These are phyloP conservation scores for Postia placenta DNA, from an alignment of 768 basidiomycete species.

Conservation along the genomic window DNA sequence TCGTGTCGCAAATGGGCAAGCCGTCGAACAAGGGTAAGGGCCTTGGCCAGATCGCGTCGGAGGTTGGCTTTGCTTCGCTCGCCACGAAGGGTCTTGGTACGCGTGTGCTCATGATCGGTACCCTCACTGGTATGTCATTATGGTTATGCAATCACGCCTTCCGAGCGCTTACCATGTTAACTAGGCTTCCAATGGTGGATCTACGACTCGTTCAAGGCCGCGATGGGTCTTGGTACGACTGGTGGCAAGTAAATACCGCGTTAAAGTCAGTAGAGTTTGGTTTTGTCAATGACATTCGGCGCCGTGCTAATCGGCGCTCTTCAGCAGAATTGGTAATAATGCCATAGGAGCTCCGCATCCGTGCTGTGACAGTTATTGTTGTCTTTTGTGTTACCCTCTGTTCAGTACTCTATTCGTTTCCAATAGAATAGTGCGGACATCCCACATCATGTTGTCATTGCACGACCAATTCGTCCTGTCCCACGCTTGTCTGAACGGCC, in stretches of 20 bases:
- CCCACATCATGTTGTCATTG: too few species aligned
- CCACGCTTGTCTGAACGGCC: too few species aligned
- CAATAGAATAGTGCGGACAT: slow-evolving; percentile 16
- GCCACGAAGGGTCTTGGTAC: slow-evolving; percentile 86
- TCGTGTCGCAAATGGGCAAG: slow-evolving; percentile 94
- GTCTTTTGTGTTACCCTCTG: slow-evolving; percentile 9
- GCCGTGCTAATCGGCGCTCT: neutral
- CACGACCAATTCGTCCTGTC: too few species aligned
- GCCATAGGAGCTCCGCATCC: slow-evolving; percentile 2
- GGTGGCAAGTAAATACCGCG: slow-evolving; percentile 72
- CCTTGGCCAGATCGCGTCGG: slow-evolving; percentile 60
- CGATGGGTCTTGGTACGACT: slow-evolving; percentile 83
- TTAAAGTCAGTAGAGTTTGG: neutral
- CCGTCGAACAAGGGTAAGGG: slow-evolving; percentile 77
- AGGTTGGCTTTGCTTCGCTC: slow-evolving; percentile 59
- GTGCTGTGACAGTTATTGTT: slow-evolving; percentile 5
- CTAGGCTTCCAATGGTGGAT: slow-evolving; percentile 92
- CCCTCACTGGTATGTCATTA: slow-evolving; percentile 19
- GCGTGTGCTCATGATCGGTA: slow-evolving; percentile 73
- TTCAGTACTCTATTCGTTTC: slow-evolving; percentile 9
- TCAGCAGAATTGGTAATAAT: neutral
- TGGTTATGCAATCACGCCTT: too few species aligned
- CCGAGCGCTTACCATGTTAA: neutral
- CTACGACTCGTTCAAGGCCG: slow-evolving; percentile 80
- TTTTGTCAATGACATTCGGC: neutral